Evolutionary conservation across 179 eudicot genomes (phyloP).

Genomic region (Vitellaria paradoxa): DNA sequence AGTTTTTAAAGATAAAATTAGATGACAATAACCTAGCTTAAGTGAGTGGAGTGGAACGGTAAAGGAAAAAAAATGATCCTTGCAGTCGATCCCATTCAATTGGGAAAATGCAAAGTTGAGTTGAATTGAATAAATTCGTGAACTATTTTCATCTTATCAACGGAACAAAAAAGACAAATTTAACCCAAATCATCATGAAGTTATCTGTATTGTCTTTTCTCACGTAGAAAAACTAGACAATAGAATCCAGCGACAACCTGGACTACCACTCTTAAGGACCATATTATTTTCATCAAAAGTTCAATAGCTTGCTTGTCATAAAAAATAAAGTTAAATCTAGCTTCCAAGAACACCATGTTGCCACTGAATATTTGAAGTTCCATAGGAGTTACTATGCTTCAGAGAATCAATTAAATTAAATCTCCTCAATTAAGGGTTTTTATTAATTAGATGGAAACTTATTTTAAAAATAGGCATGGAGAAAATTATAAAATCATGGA

Average conservation of each 20-base stretch:
- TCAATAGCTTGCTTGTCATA: neutral
- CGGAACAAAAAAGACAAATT: neutral
- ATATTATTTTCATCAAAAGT: neutral
- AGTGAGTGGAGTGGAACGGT: no score
- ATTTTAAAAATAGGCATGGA: no score
- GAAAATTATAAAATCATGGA: no score
- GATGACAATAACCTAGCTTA: neutral
- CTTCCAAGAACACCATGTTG: neutral
- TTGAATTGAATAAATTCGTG: neutral
- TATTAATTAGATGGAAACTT: neutral
- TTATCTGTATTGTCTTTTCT: neutral
- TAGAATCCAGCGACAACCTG: neutral
- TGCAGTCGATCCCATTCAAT: no score
- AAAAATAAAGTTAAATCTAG: neutral
- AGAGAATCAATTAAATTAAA: neutral
- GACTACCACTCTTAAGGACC: neutral
- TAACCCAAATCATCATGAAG: neutral
- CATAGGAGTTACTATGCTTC: neutral
- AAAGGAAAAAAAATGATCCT: no score
- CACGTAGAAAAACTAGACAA: neutral
- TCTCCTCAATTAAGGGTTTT: neutral
- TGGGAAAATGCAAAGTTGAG: no score
- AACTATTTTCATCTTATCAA: neutral
- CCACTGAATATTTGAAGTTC: neutral
- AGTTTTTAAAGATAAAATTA: neutral